Conservation (phyloP, 163 green algal species). For the Chlamydomonas reinhardtii region DNA sequence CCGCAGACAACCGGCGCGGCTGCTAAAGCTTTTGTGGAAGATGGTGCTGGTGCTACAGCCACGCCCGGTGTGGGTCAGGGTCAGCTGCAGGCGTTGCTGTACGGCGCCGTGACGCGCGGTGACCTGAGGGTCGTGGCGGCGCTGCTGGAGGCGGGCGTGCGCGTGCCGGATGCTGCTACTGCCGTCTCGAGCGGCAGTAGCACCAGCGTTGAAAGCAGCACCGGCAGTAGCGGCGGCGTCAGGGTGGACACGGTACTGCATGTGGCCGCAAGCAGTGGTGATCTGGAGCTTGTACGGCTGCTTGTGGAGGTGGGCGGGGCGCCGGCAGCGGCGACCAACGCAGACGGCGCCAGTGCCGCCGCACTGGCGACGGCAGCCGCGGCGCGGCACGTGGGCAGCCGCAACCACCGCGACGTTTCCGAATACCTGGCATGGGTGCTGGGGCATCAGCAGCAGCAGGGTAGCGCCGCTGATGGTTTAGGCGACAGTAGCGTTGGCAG, state of each 20-base stretch:
- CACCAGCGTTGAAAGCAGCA: neutral
- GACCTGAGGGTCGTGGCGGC: neutral
- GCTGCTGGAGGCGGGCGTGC: conserved; percentile 22
- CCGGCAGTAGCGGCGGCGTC: neutral
- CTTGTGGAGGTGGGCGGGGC: conserved; percentile 15
- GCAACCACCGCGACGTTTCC: neutral
- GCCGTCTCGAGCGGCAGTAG: no score
- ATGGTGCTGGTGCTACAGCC: no score
- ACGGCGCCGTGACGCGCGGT: neutral
- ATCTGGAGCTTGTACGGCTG: neutral
- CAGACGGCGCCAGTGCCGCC: neutral
- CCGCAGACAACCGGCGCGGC: no score
- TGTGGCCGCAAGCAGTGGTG: neutral
- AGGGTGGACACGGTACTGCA: neutral
- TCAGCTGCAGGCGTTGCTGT: neutral
- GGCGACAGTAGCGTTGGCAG: no score
- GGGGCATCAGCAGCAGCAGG: neutral
- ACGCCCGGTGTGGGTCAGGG: neutral
- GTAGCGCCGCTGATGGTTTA: no score
- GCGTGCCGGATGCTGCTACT: neutral
- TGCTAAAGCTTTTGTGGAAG: no score
- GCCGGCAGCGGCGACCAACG: neutral
- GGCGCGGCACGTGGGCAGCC: neutral
- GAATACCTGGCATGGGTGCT: conserved; percentile 9
- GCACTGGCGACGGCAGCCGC: neutral